A percentile compares a stretch with the other conserved stretches of the same genome.
Conservation (phyloP, 2,329 filamentous ascomycete species). For the Cytospora paraplurivora region DNA sequence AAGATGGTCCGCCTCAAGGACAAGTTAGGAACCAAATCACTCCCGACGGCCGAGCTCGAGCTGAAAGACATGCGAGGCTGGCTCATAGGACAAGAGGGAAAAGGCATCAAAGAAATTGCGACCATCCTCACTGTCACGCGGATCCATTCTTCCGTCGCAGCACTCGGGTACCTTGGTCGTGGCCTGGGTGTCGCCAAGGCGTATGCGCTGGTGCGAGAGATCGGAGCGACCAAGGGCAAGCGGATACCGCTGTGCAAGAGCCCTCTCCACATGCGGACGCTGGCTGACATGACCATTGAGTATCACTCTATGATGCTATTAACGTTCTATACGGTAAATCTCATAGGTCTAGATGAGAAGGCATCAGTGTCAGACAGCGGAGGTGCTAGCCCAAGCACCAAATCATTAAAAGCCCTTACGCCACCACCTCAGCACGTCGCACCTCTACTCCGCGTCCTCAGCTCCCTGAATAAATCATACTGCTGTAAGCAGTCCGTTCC, state of each 20-base stretch:
- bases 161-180: constrained; percentile 56
- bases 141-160: constrained; percentile 57
- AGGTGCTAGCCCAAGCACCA: constrained; percentile 31
- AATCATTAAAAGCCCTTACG: constrained; percentile 35
- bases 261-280: constrained; percentile 58
- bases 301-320: constrained; percentile 61
- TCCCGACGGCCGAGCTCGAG: constrained; percentile 74
- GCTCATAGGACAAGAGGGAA: constrained; percentile 66
- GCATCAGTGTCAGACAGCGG: constrained; percentile 28
- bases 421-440: constrained; percentile 39
- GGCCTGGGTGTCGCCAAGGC: constrained; percentile 59
- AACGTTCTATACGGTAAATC: constrained; percentile 53
- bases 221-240: constrained; percentile 47
- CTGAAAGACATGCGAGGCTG: constrained; percentile 64
- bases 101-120: constrained; percentile 68
- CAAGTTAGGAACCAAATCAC: constrained; percentile 69
- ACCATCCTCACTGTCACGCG: constrained; percentile 69
- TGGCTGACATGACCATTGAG: constrained; percentile 57
- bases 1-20: constrained; percentile 70
- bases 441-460: constrained; percentile 58
- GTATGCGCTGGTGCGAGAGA: constrained; percentile 58
- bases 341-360: constrained; percentile 57
- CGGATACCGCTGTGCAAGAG: constrained; percentile 53
- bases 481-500: constrained; percentile 53
- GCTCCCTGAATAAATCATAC: constrained; percentile 62